phyloP scores from a whole-genome alignment of 2,329 filamentous ascomycete genomes.

The Didymella glomerata region DNA sequence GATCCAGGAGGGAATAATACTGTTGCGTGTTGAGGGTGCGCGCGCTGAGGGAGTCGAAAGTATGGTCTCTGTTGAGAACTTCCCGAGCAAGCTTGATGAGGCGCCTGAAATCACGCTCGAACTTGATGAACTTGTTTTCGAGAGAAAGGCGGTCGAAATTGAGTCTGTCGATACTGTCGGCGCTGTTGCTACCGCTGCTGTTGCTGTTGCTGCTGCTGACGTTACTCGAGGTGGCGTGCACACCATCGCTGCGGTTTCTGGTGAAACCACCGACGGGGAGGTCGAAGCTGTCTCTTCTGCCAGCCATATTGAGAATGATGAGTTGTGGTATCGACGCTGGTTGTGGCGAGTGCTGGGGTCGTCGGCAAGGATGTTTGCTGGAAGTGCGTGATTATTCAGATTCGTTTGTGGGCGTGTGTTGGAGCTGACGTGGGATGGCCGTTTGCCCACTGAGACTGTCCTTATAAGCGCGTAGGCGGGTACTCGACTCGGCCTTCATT shows the following conservation, averaged over 20 bases:
- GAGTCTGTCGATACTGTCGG: conserved; percentile 1
- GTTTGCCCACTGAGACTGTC: not conserved
- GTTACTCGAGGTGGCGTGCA: not conserved
- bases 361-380: not conserved
- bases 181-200: not conserved
- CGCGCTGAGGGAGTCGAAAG: not conserved
- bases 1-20: not conserved
- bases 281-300: not conserved
- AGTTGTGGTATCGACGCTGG: not conserved
- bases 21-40: not conserved
- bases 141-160: not conserved
- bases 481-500: not conserved
- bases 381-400: not conserved
- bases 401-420: not conserved
- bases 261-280: not conserved
- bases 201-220: not conserved
- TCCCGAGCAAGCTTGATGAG: not conserved
- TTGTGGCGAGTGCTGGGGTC: not conserved
- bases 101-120: conserved; percentile 5
- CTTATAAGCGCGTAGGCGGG: not conserved
- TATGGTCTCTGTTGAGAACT: conserved; percentile 8
- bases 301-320: not conserved
- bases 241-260: not conserved
- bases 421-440: not conserved
- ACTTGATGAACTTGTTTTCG: not conserved